Evolutionary conservation across 352 stramenopile genomes (phyloP), one percentile per base, ranked within the genome.

Genomic region (Phytopythium oedochilum): DNA sequence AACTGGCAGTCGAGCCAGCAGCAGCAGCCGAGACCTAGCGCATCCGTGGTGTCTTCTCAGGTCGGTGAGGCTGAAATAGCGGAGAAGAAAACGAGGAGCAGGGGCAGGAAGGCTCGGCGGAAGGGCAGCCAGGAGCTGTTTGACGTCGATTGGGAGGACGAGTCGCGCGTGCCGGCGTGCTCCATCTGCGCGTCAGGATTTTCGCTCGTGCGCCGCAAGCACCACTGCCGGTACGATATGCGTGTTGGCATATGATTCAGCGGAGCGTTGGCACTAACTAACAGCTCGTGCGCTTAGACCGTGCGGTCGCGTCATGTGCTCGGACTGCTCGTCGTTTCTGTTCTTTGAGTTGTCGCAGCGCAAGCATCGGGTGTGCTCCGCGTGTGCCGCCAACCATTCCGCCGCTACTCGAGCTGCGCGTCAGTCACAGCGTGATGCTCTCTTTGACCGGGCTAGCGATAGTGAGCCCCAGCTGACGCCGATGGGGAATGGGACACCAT

Each of bases 261-360:
- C n/a, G 11, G 7, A 18, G 36, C 31, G 39, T 26, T 35, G n/a
- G n/a, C n/a, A n/a, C n/a, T n/a, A n/a, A n/a, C n/a, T n/a, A n/a
- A n/a, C n/a, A n/a, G n/a, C n/a, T n/a, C n/a, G n/a, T n/a, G n/a
- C n/a, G n/a, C n/a, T 15, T n/a, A 82, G 71, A 15, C 55, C 66
- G 32, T 92, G 82, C 23, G 82, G 82, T 7, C 75, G 75, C 20
- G 75, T 92, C 49, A 88, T 92, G 61, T 92, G 82, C 59, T 79
- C 77, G 1, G 82, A 89, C 31, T 92, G 82, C 57, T 92, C 82
- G 6, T 70, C 61, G 9, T 92, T 87, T 43, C 57, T 83, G 46
- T 78, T 72, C 57, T 83, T 92, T 39, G 58, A 79, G 55, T 60
- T 74, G n/a, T 77, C 73, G 7, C 66, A 72, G 28, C 71, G 66